Conservation (phyloP, 768 basidiomycete genomes). For the Tephrocybe sp. region DNA sequence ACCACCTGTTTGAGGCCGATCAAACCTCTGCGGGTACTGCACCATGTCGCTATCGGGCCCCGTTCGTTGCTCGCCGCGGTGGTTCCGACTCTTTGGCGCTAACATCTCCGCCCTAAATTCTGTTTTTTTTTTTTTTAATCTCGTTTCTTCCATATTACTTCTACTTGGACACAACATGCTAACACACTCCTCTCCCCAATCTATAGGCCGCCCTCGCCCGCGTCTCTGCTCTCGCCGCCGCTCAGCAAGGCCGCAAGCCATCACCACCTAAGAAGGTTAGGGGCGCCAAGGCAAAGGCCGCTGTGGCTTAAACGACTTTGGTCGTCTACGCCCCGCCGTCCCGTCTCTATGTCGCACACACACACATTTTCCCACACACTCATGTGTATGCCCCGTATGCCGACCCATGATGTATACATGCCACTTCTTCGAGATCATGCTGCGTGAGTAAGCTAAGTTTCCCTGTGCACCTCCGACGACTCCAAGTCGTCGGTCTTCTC, state of each 20-base stretch:
- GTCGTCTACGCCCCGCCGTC: background rate
- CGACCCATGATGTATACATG: constrained; percentile 21
- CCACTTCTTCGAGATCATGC: constrained; percentile 17
- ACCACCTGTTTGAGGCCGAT: constrained; percentile 47
- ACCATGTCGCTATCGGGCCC: constrained; percentile 79
- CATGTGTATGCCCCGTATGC: constrained; percentile 19
- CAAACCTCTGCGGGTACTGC: constrained; percentile 56
- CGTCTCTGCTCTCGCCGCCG: constrained; percentile 64
- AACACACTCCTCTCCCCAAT: constrained; percentile 15
- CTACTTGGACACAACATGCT: constrained; percentile 18
- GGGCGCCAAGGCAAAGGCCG: constrained; percentile 58
- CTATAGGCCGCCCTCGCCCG: constrained; percentile 74
- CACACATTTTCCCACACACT: background rate
- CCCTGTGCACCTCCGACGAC: too few species aligned
- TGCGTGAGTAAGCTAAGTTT: background rate
- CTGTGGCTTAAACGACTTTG: constrained; percentile 15
- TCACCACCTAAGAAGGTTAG: constrained; percentile 66
- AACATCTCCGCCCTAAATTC: constrained; percentile 35
- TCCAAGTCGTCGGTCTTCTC: too few species aligned
- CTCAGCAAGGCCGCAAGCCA: constrained; percentile 72
- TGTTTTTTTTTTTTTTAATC: constrained; percentile 13
- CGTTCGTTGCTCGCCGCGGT: constrained; percentile 59
- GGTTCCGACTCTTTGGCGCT: constrained; percentile 72
- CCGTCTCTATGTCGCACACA: constrained; percentile 15
- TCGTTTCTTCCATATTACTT: background rate